Evolutionary conservation across 2,329 filamentous ascomycete genomes (phyloP).

Genomic region (Mycocentrospora acerina): DNA sequence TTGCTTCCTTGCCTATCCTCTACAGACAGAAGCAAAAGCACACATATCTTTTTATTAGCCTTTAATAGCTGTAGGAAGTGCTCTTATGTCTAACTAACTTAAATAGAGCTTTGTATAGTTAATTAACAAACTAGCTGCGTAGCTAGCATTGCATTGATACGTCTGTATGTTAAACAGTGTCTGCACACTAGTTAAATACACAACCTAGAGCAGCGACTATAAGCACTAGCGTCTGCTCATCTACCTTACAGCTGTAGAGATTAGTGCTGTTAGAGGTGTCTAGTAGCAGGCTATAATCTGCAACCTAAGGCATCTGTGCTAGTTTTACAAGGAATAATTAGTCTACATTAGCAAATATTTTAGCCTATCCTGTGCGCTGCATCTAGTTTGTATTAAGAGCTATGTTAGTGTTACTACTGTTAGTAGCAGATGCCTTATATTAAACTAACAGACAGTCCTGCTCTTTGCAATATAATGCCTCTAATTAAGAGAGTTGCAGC

Average conservation of each 20-base stretch:
- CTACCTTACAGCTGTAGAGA: not conserved
- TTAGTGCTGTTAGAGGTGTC: not conserved
- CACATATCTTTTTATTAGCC: no score
- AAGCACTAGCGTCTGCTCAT: not conserved
- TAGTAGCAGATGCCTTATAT: not conserved
- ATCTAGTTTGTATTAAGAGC: conserved; percentile 1
- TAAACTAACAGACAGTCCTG: not conserved
- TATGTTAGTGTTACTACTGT: not conserved
- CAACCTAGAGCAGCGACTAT: conserved; percentile 1
- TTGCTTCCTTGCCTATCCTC: no score
- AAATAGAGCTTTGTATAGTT: not conserved
- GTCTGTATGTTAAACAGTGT: not conserved
- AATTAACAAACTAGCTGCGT: not conserved
- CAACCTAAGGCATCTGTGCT: not conserved
- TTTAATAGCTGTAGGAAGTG: no score
- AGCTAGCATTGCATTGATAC: conserved; percentile 1
- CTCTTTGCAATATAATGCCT: not conserved
- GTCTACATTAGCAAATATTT: not conserved
- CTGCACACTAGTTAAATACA: not conserved
- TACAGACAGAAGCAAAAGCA: no score
- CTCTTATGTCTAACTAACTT: not conserved
- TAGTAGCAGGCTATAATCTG: no score
- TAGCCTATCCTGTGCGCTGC: not conserved
- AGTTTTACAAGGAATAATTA: not conserved
- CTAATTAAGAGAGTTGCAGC: not conserved